phyloP scores from a whole-genome alignment of 1,139 yeast species.

The Nakaseomyces uthaithaninus region DNA sequence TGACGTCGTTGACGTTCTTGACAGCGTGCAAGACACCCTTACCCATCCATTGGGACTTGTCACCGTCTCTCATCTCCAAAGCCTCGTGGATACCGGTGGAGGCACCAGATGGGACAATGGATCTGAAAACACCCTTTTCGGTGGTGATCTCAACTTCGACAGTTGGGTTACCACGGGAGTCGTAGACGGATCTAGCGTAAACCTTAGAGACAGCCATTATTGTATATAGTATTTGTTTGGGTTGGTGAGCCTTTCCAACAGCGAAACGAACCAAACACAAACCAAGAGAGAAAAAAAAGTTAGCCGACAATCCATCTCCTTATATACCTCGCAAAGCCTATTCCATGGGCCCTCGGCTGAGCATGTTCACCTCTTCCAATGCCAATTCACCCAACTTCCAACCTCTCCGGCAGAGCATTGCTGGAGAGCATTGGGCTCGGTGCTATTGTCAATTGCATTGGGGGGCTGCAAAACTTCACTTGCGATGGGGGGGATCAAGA shows the following conservation, averaged over 20 bases:
- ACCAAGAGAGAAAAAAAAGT: slow-evolving; percentile 3
- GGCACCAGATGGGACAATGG: slow-evolving; percentile 96
- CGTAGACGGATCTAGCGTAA: slow-evolving; percentile 89
- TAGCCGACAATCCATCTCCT: too few species aligned
- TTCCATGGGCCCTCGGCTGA: too few species aligned
- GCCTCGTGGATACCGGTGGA: slow-evolving; percentile 96
- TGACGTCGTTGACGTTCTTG: slow-evolving; percentile 77
- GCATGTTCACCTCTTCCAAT: too few species aligned
- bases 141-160: slow-evolving; percentile 91
- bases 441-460: too few species aligned
- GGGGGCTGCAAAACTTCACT: too few species aligned
- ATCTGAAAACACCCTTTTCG: slow-evolving; percentile 77
- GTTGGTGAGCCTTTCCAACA: slow-evolving; percentile 14
- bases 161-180: slow-evolving; percentile 97
- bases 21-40: slow-evolving; percentile 93
- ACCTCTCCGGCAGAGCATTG: too few species aligned
- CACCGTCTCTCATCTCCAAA: slow-evolving; percentile 90
- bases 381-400: too few species aligned
- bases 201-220: slow-evolving; percentile 56
- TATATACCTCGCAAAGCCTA: too few species aligned
- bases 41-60: slow-evolving; percentile 89
- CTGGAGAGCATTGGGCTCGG: too few species aligned
- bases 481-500: too few species aligned
- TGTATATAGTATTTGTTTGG: slow-evolving; percentile 16
- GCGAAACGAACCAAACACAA: slow-evolving; percentile 5